Evolutionary conservation across 148 eudicot genomes (phyloP).

Genomic region (Suaeda aralocaspica): DNA sequence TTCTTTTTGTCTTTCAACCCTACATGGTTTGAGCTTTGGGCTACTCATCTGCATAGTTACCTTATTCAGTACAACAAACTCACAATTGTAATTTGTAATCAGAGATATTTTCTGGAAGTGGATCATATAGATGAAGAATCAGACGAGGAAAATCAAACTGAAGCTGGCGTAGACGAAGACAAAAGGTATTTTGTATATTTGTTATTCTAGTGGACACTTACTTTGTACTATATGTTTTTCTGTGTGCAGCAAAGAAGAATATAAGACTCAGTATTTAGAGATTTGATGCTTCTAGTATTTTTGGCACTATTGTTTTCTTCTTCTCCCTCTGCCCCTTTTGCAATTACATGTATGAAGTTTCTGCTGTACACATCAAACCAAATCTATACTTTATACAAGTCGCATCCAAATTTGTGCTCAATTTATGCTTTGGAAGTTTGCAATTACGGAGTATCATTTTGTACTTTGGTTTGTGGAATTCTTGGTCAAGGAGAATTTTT

Average conservation of each 20-base stretch:
- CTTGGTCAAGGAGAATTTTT: no score
- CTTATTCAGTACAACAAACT: slow-evolving; percentile 4
- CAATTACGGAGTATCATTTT: no score
- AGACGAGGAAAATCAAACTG: slow-evolving; percentile 35
- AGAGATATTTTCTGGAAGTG: slow-evolving; percentile 89
- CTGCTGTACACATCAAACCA: no score
- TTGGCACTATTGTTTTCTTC: slow-evolving; percentile 3
- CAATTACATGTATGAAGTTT: not conserved
- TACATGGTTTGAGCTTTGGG: not conserved
- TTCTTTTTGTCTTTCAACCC: slow-evolving; percentile 13
- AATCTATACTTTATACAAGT: not conserved
- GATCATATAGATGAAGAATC: slow-evolving; percentile 55
- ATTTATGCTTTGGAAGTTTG: not conserved
- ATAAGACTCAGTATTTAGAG: not conserved
- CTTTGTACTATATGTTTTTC: not conserved
- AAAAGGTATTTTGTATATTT: slow-evolving; percentile 42
- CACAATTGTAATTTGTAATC: slow-evolving; percentile 9
- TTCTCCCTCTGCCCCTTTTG: not conserved
- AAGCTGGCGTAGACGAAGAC: slow-evolving; percentile 40
- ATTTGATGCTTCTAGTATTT: not conserved
- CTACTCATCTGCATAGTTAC: not conserved
- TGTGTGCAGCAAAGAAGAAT: not conserved
- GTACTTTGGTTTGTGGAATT: no score
- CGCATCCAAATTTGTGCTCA: not conserved
- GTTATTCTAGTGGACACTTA: not conserved